Base-by-base conservation (phyloP, 306 rosid genomes). In the Alnus glutinosa region DNA sequence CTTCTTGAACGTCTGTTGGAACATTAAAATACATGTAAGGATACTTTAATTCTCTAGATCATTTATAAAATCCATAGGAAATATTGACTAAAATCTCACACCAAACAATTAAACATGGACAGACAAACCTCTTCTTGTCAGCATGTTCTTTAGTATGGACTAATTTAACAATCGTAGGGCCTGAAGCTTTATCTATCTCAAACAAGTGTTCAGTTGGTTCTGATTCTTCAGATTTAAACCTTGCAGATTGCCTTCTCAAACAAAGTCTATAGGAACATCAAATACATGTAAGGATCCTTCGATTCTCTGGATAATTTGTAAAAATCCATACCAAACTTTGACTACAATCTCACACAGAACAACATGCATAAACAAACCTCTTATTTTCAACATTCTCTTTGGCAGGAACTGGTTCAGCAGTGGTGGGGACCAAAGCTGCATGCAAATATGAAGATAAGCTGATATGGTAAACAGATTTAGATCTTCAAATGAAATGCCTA, bases 391-490 rank as follows among this genome's bases (percentile, higher is more conserved):
- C 76, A 64, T 76, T 87, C 80, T 30, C 85, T 4, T 73, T 72
- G 30, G 85, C 64, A 80, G 67, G 85, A 67, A 80, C 77, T 75
- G 76, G 77, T 84, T 87, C 75, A 81, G 28, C 51, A 7, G 77
- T 81, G 76, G 84, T 78, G 71, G 88, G 82, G 75, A 67, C 89
- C 67, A 85, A 73, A 77, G 90, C 97, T 94, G 90, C 95, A 86
- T 55, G 52, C 73, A 79, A 68, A 48, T 80, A 42, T 4, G 77
- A 49, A 79, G 77, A 72, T 39, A n/a, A 51, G 77, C 68, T 71
- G 73, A 80, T 58, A 75, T 51, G 69, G 44, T 14, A 18, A n/a
- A 32, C 57, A 78, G 49, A 37, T 9, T 44, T 16, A 28, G 61
- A 44, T 47, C 5, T 30, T 32, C 30, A 62, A 39, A 79, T 42